Evolutionary conservation across 2,329 filamentous ascomycete genomes (phyloP).

Genomic region (Xylariaceae sp.): DNA sequence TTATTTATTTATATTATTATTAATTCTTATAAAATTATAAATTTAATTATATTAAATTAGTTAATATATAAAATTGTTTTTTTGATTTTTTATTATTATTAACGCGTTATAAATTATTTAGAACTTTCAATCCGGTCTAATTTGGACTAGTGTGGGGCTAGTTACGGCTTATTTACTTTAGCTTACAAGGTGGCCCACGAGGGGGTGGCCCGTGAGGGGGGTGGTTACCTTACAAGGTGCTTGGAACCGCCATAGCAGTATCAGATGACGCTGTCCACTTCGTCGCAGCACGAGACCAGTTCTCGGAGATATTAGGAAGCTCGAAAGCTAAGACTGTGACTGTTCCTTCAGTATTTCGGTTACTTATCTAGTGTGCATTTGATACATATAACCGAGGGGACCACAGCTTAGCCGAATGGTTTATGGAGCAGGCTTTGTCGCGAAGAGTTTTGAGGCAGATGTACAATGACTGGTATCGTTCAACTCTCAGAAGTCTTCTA

Average conservation of each 20-base stretch:
- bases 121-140: too few species aligned
- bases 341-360: not conserved
- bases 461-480: not conserved
- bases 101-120: too few species aligned
- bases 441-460: not conserved
- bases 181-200: too few species aligned
- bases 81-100: too few species aligned
- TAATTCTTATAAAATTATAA: too few species aligned
- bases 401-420: not conserved
- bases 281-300: not conserved
- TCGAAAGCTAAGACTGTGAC: not conserved
- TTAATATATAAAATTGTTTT: too few species aligned
- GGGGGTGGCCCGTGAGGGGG: too few species aligned
- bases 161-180: too few species aligned
- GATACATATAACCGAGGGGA: not conserved
- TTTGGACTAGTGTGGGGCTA: too few species aligned
- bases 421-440: not conserved
- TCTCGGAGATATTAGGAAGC: not conserved
- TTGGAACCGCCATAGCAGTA: not conserved
- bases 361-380: not conserved
- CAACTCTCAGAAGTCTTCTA: not conserved
- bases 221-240: not conserved
- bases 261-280: not conserved
- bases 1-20: too few species aligned
- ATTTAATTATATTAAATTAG: too few species aligned